These are phyloP conservation scores for Kurtzmaniella quercitrusa DNA, from an alignment of 1,139 yeast species.

Conservation along the genomic window DNA sequence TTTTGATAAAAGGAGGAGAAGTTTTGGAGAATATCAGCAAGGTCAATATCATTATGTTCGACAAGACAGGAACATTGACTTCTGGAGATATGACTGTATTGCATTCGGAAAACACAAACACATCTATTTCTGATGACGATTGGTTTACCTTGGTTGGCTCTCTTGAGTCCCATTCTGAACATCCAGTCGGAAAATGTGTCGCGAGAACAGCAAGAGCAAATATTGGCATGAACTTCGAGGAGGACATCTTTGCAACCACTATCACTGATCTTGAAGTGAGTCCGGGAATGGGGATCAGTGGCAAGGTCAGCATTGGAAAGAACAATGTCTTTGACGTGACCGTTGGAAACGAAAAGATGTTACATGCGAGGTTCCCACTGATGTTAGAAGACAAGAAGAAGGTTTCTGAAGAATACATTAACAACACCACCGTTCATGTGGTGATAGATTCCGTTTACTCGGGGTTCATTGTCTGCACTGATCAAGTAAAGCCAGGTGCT, in stretches of 20 bases:
- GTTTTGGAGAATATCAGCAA: constrained; percentile 70
- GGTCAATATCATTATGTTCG: constrained; percentile 72
- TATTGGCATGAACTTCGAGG: constrained; percentile 28
- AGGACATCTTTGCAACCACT: constrained; percentile 26
- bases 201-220: constrained; percentile 25
- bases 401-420: neutral
- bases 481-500: constrained; percentile 68
- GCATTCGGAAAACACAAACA: constrained; percentile 14
- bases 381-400: constrained; percentile 3
- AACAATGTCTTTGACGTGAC: constrained; percentile 26
- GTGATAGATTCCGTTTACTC: constrained; percentile 51
- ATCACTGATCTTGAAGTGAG: constrained; percentile 44
- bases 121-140: constrained; percentile 13
- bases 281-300: constrained; percentile 72
- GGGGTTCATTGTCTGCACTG: constrained; percentile 68
- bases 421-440: constrained; percentile 37
- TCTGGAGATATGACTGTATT: constrained; percentile 71
- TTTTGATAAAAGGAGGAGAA: constrained; percentile 90
- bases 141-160: constrained; percentile 63
- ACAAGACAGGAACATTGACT: constrained; percentile 95
- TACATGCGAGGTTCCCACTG: constrained; percentile 22
- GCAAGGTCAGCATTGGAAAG: constrained; percentile 26
- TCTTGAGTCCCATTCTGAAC: constrained; percentile 73
- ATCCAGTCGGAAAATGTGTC: constrained; percentile 81
- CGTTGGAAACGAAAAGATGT: constrained; percentile 56